Base-by-base conservation (phyloP, 352 stramenopile genomes). In the Globisporangium nagaii region DNA sequence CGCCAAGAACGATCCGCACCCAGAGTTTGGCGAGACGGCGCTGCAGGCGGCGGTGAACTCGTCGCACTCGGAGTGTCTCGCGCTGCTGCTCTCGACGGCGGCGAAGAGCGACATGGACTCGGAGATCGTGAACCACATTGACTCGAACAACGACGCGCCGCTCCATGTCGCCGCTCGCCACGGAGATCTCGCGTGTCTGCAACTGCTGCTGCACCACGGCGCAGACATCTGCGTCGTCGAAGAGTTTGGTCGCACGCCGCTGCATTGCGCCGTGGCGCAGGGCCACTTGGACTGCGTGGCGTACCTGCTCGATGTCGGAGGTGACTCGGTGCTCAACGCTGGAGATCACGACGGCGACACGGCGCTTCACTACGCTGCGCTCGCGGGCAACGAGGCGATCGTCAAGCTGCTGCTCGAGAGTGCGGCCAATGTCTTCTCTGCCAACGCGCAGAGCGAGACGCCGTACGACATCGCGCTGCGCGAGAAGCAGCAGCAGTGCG, bases 121-220 rank as follows among this genome's bases (percentile, higher is more conserved):
- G 9, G 82, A 90, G 55, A 93, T 94, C 37, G 84, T 93, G 6
- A 94, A 92, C 47, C 82, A 94, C 55, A 89, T 93, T 42, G 79
- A 93, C 53, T 75, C 79, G 8, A 78, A 77, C 35, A 93, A 86
- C 28, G 78, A 94, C 39, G 82, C 84, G 1, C 84, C 84, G 8
- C 71, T 94, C 9, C 84, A 94, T 45, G 80, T 94, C 22, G 82
- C 84, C 19, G 79, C 78, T 4, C 58, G 77, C 1, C 71, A 84
- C 17, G 84, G 84, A 17, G 84, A 93, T 27, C 60, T 92, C 12
- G 68, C 69, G 27, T 93, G 79, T 36, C 62, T 94, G 10, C 68
- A 93, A 49, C 56, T 89, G 8, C 59, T 94, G 19, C 58, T 92
- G 20, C 82, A 91, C 24, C 84, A 92, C 32, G 84, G 82, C 9